These are phyloP conservation scores for Penicillium sp. DNA, from an alignment of 2,329 filamentous ascomycete genomes.

Conservation along the genomic window DNA sequence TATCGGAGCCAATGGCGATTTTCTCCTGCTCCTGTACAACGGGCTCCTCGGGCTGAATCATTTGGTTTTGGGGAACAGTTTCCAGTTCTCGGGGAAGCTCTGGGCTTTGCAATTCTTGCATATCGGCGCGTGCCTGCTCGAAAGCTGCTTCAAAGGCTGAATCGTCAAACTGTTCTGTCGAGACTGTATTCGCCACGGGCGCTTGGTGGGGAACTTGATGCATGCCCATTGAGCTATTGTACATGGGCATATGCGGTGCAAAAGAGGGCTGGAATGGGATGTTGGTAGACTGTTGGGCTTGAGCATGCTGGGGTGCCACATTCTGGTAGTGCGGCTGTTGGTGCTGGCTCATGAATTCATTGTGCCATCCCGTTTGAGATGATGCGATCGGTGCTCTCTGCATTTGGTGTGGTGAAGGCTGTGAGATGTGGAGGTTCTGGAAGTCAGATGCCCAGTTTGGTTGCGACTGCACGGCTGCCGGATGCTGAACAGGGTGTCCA, in stretches of 20 bases:
- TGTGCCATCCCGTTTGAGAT: conserved; percentile 49
- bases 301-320: conserved; percentile 19
- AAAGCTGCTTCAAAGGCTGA: conserved; percentile 44
- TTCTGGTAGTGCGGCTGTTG: conserved; percentile 21
- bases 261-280: conserved; percentile 28
- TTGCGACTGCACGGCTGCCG: conserved; percentile 15
- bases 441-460: conserved; percentile 44
- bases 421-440: conserved; percentile 39
- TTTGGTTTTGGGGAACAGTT: conserved; percentile 13
- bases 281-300: conserved; percentile 13
- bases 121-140: conserved; percentile 35
- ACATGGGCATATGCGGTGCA: conserved; percentile 21
- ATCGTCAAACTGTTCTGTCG: conserved; percentile 37
- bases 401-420: conserved; percentile 41
- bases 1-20: conserved; percentile 41
- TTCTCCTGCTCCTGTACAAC: conserved; percentile 17
- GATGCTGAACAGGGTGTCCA: conserved; percentile 22
- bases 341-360: conserved; percentile 51
- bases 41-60: conserved; percentile 15
- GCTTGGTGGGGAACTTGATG: conserved; percentile 23
- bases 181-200: conserved; percentile 17
- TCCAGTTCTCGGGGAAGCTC: conserved; percentile 14
- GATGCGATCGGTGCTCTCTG: conserved; percentile 40
- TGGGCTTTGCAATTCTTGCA: conserved; percentile 27
- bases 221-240: conserved; percentile 15